Percentiles rank a stretch among this genome's conserved stretches.
Conservation (phyloP, 805 yeast genomes). For the Candida ulmi region DNA sequence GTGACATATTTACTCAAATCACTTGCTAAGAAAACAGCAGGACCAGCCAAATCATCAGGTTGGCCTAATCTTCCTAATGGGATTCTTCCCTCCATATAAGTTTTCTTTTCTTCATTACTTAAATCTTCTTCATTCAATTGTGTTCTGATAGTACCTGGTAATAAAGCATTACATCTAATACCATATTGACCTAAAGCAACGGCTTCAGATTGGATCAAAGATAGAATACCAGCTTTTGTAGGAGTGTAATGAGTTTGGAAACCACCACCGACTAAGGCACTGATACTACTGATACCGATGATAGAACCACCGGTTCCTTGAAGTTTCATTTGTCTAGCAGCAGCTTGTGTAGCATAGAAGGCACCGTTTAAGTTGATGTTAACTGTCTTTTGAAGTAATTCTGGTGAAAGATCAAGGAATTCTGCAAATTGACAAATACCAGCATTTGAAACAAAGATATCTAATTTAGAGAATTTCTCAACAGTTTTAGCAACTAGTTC, state of each 20-base stretch:
- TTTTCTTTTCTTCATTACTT: constrained; percentile 28
- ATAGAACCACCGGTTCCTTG: constrained; percentile 45
- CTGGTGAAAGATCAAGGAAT: constrained; percentile 36
- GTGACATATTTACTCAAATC: constrained; percentile 32
- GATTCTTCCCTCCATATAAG: constrained; percentile 34
- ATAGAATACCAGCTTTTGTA: constrained; percentile 40
- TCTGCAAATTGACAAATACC: constrained; percentile 39
- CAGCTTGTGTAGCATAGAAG: constrained; percentile 41
- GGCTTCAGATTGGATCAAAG: constrained; percentile 39
- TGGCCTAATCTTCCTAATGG: constrained; percentile 35
- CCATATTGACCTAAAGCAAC: constrained; percentile 38
- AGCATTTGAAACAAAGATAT: constrained; percentile 40
- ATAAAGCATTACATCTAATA: constrained; percentile 38
- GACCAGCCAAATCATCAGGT: constrained; percentile 35
- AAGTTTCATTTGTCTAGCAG: constrained; percentile 36
- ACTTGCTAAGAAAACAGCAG: constrained; percentile 36
- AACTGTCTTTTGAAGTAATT: constrained; percentile 29
- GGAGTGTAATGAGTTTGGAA: constrained; percentile 42
- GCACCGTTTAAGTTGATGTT: constrained; percentile 38
- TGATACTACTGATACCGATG: constrained; percentile 37
- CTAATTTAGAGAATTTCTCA: constrained; percentile 32
- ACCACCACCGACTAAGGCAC: constrained; percentile 42
- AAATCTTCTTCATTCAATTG: constrained; percentile 38
- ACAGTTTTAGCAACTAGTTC: constrained; percentile 28
- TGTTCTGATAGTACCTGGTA: constrained; percentile 40